These are phyloP conservation scores for Akanthomyces dipterigenus DNA, from an alignment of 2,329 filamentous ascomycete species.

Conservation along the genomic window DNA sequence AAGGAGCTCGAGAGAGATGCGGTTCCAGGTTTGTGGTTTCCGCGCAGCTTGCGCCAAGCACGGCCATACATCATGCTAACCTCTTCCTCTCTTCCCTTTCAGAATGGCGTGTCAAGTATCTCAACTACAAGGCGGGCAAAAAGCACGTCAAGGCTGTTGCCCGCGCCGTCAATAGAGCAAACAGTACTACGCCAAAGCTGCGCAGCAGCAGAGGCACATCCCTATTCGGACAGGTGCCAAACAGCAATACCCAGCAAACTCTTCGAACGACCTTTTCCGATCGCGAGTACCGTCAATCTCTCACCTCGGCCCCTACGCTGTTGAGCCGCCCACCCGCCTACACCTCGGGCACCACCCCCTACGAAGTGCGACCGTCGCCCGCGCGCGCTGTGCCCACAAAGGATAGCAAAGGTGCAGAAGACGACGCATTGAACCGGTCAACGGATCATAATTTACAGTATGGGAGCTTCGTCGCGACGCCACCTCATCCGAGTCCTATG, in stretches of 20 bases:
- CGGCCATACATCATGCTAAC: neutral
- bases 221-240: conserved; percentile 7
- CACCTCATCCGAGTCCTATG: conserved; percentile 25
- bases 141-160: conserved; percentile 83
- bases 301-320: neutral
- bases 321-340: conserved; percentile 4
- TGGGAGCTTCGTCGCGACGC: conserved; percentile 45
- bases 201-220: conserved; percentile 15
- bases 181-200: conserved; percentile 41
- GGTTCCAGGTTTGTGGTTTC: conserved; percentile 60
- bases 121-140: conserved; percentile 93
- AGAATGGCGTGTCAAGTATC: conserved; percentile 91
- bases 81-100: neutral
- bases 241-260: conserved; percentile 10
- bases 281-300: conserved; percentile 3
- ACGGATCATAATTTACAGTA: conserved; percentile 38
- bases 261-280: conserved; percentile 7
- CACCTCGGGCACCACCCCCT: neutral
- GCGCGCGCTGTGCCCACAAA: neutral
- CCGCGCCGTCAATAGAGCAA: conserved; percentile 60
- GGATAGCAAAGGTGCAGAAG: conserved; percentile 23
- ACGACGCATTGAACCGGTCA: conserved; percentile 31
- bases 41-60: neutral
- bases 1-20: conserved; percentile 81
- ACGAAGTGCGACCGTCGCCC: neutral